Base-by-base conservation (phyloP, 345 rosid species). In the Kandelia obovata region DNA sequence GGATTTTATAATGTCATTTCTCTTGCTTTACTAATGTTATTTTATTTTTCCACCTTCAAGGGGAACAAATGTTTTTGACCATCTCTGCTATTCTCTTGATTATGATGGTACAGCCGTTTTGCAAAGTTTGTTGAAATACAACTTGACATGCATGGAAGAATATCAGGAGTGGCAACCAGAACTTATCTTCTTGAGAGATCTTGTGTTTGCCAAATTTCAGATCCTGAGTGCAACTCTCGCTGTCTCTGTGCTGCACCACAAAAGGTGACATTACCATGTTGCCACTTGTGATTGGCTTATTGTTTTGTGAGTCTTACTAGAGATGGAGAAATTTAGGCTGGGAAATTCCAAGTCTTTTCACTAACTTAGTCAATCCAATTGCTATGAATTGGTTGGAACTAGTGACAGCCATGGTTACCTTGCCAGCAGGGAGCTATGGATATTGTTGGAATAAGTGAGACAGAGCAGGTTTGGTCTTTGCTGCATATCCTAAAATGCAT, bases 91-190 rank as follows among this genome's bases (percentile, higher is more conserved):
- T 28, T 68, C 37, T 79, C n/a, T 34, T 64, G 49, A 58, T 62
- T 58, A 31, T 21, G 34, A 55, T 82, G 67, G 57, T 25, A 53
- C 91, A 93, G 98, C 70, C 96, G 94, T 71, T 93, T 93, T 60
- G 97, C 96, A 64, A 93, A 93, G 80, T 93, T 93, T 80, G 97
- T 91, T 64, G 92, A 93, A 78, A 89, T 93, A 75, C 98, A 93
- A 20, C 91, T 93, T 71, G 91, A 93, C 73, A 78, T 76, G 9
- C 66, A 21, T 37, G 97, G 98, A 61, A 83, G 85, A 79, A 93
- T 93, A 84, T 90, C 97, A 28, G 96, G 98, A 69, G 98, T 96
- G 26, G 98, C 96, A 64, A 89, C 90, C 66, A 84, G 96, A 83
- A 90, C 97, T 27, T 93, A 93, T 83, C 96, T 93, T 72, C 79